Base-by-base conservation (phyloP, 306 rosid species). In the Vicia faba region DNA sequence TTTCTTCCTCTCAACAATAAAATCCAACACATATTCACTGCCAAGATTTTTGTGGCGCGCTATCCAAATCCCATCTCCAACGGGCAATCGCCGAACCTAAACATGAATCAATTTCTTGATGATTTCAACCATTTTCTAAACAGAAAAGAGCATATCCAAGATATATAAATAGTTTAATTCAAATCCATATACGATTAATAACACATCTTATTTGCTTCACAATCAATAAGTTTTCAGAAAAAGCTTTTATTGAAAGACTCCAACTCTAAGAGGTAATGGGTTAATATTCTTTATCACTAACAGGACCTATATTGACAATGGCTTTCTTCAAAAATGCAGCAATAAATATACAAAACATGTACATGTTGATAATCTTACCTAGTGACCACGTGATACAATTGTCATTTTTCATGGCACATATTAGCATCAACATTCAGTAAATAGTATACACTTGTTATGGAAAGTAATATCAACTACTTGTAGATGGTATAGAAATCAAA, bases 21-120 rank as follows among this genome's bases (percentile, higher is more conserved):
- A 92, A 87, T 92, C 98, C 69, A 92, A 91, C 31, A 89, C 95
- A 80, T 89, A 92, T 79, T 92, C 98, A 59, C 75, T 77, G 76
- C 60, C 75, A 64, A 78, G 84, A 58, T 76, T 59, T 80, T 84
- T 92, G 75, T 89, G 98, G 59, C 80, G 88, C 7, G 96, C 98
- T 76, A 92, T 82, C 98, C 98, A 92, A 67, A 92, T 92, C 68
- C 89, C 98, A 41, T 92, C 98, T 79, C 97, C 98, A 79, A 93
- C 91, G 20, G 98, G 96, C 61, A 93, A 82, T 66, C 91, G 80
- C 77, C 91, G 86, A 73, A 89, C 95, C 98, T 93, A 79, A 31
- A 71, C 11, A 75, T 57, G 64, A 74, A 60, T 61, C 64, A 68
- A 70, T 60, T 44, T 28, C 19, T 41, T 63, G 50, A 66, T 26